Base-by-base conservation (phyloP, 148 eudicot genomes). In the Camellia japonica region DNA sequence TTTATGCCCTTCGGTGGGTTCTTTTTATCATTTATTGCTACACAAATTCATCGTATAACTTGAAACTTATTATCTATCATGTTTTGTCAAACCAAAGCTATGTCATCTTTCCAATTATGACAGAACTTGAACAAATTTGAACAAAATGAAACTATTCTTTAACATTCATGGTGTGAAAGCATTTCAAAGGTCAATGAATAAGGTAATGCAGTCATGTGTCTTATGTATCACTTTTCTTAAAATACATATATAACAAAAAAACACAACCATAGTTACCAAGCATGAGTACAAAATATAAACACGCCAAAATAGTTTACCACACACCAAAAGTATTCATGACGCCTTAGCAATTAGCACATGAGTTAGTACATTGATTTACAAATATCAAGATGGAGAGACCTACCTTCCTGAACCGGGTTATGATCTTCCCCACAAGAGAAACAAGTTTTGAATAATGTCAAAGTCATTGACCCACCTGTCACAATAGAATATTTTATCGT, bases 401-500 rank as follows among this genome's bases (percentile, higher is more conserved):
- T 87, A 93, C 98, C 98, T 92, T 88, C 93, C 73, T 80, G 90
- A 83, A 90, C 81, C 68, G 88, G 90, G 87, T 89, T 90, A 75
- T 92, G 96, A 83, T 93, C 94, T 47, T 95, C 92, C 51, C 98
- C 97, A 30, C 98, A 95, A 18, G 97, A 90, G 79, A 95, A 90
- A 83, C 98, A 95, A 23, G 90, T 83, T 83, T 88, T 90, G 6
- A 95, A 79, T 23, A 95, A 76, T 68, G 79, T 71, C 61, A 89
- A 84, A 11, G 88, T 76, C 71, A 87, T 64, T 30, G 89, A 86
- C 41, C 85, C 90, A 83, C 90, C 97, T 90, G 94, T 90, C 87
- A 87, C 78, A 81, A 59, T 13, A 75, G 43, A 79, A 77, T 54
- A 75, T 51, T 15, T 73, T 9, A 13, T 72, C 11, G 7, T 82